Conservation (phyloP, 2,329 filamentous ascomycete genomes). For the Colletotrichum coccodes region DNA sequence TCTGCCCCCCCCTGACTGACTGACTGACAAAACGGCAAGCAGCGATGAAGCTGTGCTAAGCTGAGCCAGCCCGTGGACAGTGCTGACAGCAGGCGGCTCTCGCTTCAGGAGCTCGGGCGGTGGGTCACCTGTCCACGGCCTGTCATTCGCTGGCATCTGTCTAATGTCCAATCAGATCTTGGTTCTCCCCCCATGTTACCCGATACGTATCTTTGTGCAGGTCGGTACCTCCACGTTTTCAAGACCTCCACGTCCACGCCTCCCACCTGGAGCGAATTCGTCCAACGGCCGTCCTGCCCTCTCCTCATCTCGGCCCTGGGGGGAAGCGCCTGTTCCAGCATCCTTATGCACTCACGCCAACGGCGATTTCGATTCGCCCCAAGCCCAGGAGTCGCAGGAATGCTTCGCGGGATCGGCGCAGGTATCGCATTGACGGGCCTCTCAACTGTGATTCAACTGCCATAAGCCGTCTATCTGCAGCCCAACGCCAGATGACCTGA, state of each 20-base stretch:
- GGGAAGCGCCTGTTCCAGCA: conserved; percentile 28
- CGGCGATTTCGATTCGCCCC: conserved; percentile 19
- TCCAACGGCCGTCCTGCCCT: too few relatives aligned
- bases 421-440: conserved; percentile 19
- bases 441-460: conserved; percentile 4
- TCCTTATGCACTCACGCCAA: conserved; percentile 10
- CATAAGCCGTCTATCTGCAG: background rate
- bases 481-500: too few relatives aligned
- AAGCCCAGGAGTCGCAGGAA: background rate
- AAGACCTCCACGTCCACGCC: too few relatives aligned
- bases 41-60: background rate
- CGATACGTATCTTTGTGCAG: background rate
- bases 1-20: background rate
- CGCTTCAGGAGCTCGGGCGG: conserved; percentile 25
- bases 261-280: too few relatives aligned
- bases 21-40: too few relatives aligned
- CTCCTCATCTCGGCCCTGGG: conserved; percentile 1
- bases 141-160: conserved; percentile 21
- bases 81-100: conserved; percentile 21
- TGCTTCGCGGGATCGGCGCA: conserved; percentile 13
- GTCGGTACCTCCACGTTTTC: background rate
- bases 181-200: background rate
- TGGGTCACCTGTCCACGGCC: background rate
- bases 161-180: background rate
- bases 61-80: conserved; percentile 9